Base-by-base conservation (phyloP, 2,329 filamentous ascomycete species). In the Bertia moriformis region DNA sequence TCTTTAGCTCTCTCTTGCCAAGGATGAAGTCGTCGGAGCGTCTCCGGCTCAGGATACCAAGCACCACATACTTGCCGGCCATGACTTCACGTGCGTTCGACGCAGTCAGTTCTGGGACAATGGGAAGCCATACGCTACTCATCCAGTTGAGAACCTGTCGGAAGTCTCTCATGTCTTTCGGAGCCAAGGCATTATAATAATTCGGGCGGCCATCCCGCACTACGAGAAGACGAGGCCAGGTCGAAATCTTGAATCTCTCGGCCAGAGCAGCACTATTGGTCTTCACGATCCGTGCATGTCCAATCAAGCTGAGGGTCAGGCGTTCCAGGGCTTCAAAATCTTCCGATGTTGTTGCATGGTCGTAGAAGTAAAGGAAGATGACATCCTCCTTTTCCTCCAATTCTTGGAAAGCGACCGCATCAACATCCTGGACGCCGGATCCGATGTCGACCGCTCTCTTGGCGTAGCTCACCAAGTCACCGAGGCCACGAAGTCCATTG, bases 341-440 rank as follows among this genome's bases (percentile, higher is more conserved):
- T 60, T 98, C 91, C 33, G 69, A 78, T 0, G 87, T 93, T 2
- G 89, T 95, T 12, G 91, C 91, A 49, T 93, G 79, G 54, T 98
- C 91, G 59, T 95, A 98, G 59, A 96, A 93, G 64, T 96, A 98
- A 47, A 94, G 64, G 58, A 98, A 98, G 40, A 96, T 81, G 44
- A 98, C 91, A 43, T 96, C 88, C 50, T 96, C 86, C 45, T 83
- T 89, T 65, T 91, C 73, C 58, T 98, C 89, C 50, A 98, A 65
- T 44, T 78, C 78, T 55, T 83, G 78, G 52, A 98, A 87, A 3
- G 71, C 66, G 18, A 69, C 71, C 7, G 79, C 78, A 51, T 88
- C 77, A 10, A 98, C 83, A 49, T 96, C 82, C 42, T 74, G 73
- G 19, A 98, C 77, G 33, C 86, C 86, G 37, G 71, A 67, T 7